Base-by-base conservation (phyloP, 352 stramenopile genomes). In the Pythium aphanidermatum region DNA sequence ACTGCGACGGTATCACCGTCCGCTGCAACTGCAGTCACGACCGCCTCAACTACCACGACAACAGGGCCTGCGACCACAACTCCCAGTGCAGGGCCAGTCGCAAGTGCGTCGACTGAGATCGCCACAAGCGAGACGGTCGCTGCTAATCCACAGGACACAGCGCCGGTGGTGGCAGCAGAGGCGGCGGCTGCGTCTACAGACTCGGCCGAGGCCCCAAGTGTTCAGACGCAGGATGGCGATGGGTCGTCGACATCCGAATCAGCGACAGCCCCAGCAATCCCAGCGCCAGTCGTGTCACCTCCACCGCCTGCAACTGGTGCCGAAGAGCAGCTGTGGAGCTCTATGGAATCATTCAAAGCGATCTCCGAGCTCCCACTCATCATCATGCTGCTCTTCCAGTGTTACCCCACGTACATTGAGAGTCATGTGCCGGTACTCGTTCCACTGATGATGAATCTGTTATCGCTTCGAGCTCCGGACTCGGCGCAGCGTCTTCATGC, bases 351-450 rank as follows among this genome's bases (percentile, higher is more conserved):
- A 26, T 97, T 97, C 65, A 95, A 95, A 57, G 94, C 98, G 14
- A 85, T 99, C 33, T 96, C 89, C 5, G 96, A 99, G 68, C 88
- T 96, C 46, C 96, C 96, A n/a, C 65, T 98, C 32, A 97, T 97
- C 63, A 96, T 98, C 47, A 99, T 98, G 91, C 67, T 99, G 36
- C 83, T 99, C 29, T 99, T 99, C 51, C 95, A 99, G 70, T 92
- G 97, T 42, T 98, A 98, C 68, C 93, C 92, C 14, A 96, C 88
- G 42, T 98, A 95, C 60, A 92, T 98, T 21, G 94, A 97, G 69
- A 89, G 68, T 33, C 97, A 98, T 62, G 97, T 98, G 33, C 76
- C 90, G 2, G 80, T 89, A 23, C 70, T 99, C 19, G 92, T 99
- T 46, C 91, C 95, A 10, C 70, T 96, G n/a, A 98, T 99, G 95